Evolutionary conservation across 768 basidiomycete species (phyloP), one percentile per base, ranked within the genome.

Genomic region (Russula emetica): DNA sequence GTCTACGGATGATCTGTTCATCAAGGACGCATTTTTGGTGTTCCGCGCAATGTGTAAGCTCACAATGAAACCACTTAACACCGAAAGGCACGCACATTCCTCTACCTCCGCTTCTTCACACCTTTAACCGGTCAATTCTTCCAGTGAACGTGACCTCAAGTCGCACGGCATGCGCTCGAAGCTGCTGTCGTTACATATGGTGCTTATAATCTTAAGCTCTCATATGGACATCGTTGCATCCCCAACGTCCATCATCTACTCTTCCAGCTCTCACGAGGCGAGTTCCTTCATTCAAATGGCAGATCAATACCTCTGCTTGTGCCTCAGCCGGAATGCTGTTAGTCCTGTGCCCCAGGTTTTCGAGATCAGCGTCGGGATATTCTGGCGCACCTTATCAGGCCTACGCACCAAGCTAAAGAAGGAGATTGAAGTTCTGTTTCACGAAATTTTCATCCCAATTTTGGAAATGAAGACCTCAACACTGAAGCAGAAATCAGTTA

Each of bases 351-450:
- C 90, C 2, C 95, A 96, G 74, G 95, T 99, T 16, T 99, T 99
- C 74, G 97, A 99, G 73, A 86, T 94, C 57, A 94, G 93, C 71
- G 95, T 98, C 55, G 97, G 98, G 77, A 97, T 98, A 63, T 98
- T 98, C 76, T 98, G 96, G 94, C 84, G 92, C 69, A 90, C 97
- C 55, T 74, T 98, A n/a, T 85, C 89, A 50, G 91, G 93, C 13
- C 87, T 99, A 85, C 85, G 97, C 32, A 92, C 92, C 20, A 96
- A 92, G 77, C 83, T 99, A 69, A 99, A 99, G 96, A 97, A 98
- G 90, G 97, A 99, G 75, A 98, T 98, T 62, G 96, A 98, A 74
- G 94, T 99, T 42, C 80, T 99, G n/a, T 75, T 99, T 54, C 95
- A 97, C 70, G 97, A 99, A 74, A 98, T 99, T 66, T 99, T 98